A percentile compares a stretch with the other conserved stretches of the same genome.
phyloP scores from a whole-genome alignment of 2,329 filamentous ascomycete genomes.

The Myriosclerotinia duriaeana region DNA sequence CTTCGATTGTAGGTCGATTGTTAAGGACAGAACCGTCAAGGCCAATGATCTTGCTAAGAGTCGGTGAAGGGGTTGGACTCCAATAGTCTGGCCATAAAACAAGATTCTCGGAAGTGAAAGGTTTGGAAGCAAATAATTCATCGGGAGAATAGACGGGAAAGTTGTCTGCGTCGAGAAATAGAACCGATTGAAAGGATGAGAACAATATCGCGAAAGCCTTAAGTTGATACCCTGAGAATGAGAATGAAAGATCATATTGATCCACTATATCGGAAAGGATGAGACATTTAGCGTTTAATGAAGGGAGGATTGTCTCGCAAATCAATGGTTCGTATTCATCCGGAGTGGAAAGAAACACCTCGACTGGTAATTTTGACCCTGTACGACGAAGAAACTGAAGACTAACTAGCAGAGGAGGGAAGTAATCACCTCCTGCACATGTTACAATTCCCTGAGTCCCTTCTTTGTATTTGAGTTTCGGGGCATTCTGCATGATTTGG shows the following conservation, averaged over 20 bases:
- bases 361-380: constrained; percentile 42
- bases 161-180: constrained; percentile 51
- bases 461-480: constrained; percentile 1
- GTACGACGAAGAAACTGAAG: constrained; percentile 45
- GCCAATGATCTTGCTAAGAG: constrained; percentile 12
- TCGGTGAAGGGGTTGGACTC: constrained; percentile 43
- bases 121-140: constrained; percentile 44
- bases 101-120: constrained; percentile 45
- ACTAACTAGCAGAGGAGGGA: constrained; percentile 43
- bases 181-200: constrained; percentile 50
- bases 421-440: constrained; percentile 42
- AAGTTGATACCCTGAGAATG: constrained; percentile 39
- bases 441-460: constrained; percentile 46
- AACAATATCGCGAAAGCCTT: constrained; percentile 49
- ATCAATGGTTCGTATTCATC: constrained; percentile 43
- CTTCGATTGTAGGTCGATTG: constrained; percentile 38
- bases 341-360: constrained; percentile 44
- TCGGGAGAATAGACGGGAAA: constrained; percentile 47
- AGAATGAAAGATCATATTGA: constrained; percentile 35
- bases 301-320: constrained; percentile 44
- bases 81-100: constrained; percentile 51
- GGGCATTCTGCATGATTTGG: neutral
- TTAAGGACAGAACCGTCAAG: constrained; percentile 26
- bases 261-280: constrained; percentile 33
- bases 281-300: constrained; percentile 44